Conservation (phyloP, 148 eudicot species). For the Dianthus caryophyllus region DNA sequence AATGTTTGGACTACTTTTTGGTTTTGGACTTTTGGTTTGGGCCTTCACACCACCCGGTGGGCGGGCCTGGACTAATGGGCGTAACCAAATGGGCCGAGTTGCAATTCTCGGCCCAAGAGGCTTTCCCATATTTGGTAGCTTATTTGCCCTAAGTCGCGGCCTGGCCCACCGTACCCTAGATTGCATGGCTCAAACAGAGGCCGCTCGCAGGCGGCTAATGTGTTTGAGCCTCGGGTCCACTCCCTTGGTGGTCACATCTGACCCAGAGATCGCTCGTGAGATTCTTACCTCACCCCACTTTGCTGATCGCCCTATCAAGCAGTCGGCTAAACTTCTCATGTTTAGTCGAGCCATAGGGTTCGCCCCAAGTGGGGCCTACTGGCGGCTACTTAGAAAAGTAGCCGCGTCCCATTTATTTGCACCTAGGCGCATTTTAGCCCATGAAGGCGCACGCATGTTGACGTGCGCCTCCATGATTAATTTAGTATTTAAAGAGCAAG, state of each 20-base stretch:
- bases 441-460: conserved; percentile 36
- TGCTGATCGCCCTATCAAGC: conserved; percentile 59
- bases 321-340: conserved; percentile 59
- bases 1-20: not conserved
- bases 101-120: conserved; percentile 52
- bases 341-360: conserved; percentile 74
- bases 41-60: conserved; percentile 41
- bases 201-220: conserved; percentile 39
- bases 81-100: conserved; percentile 31
- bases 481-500: conserved; percentile 33
- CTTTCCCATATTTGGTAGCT: conserved; percentile 51
- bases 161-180: conserved; percentile 59
- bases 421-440: conserved; percentile 43
- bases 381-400: conserved; percentile 53
- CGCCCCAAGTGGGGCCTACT: conserved; percentile 58
- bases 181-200: conserved; percentile 28
- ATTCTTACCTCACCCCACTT: conserved; percentile 55
- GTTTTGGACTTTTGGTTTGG: conserved; percentile 32
- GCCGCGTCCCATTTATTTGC: conserved; percentile 56
- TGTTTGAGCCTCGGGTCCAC: conserved; percentile 60
- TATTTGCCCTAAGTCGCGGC: conserved; percentile 40
- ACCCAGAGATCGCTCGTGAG: conserved; percentile 45
- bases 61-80: conserved; percentile 50
- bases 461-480: conserved; percentile 42
- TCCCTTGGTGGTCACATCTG: conserved; percentile 41